Base-by-base conservation (phyloP, 1,284 basidiomycete species). In the Papiliotrema nemorosa region DNA sequence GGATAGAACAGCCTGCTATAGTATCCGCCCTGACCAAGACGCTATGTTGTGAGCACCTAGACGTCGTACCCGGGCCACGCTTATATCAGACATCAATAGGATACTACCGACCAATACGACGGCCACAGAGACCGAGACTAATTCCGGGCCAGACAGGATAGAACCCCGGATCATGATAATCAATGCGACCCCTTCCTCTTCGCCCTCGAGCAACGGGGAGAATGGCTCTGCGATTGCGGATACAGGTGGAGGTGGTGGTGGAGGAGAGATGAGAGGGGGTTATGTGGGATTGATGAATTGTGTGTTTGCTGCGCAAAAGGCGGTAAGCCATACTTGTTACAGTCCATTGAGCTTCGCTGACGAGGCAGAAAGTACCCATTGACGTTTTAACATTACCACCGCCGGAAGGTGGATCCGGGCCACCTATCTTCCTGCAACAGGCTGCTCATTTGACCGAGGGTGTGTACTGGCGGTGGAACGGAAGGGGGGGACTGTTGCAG, bases 231-330 rank as follows among this genome's bases (percentile, higher is more conserved):
- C 46, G 1, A 33, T 43, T 10, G 18, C 42, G n/a, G 49, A 54
- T 2, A 49, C 54, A 31, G 53, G 51, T 29, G 34, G 42, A n/a
- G 55, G 47, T 12, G 60, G 59, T n/a, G 57, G 47, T 14, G 60
- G 59, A 14, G 45, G 47, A 18, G 60, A 67, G 49, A 59, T 69
- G 65, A 56, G 67, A 47, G 67, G 67, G 1, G 73, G 73, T 13
- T 76, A 76, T 57, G 94, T 98, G 47, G 89, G 94, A 12, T 84
- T 98, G 71, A 99, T 99, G 96, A 98, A 98, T 71, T 88, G 91
- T 51, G 97, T 98, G 47, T 99, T 99, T 76, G 93, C 92, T 3
- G 96, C 96, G 1, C 96, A 99, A 72, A 98, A 98, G 77, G 80
- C 90, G 52, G 91, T 88, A 57, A 62, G 82, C 75, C 48, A 9